phyloP scores from a whole-genome alignment of 768 basidiomycete genomes.

The Rhodocollybia butyracea region DNA sequence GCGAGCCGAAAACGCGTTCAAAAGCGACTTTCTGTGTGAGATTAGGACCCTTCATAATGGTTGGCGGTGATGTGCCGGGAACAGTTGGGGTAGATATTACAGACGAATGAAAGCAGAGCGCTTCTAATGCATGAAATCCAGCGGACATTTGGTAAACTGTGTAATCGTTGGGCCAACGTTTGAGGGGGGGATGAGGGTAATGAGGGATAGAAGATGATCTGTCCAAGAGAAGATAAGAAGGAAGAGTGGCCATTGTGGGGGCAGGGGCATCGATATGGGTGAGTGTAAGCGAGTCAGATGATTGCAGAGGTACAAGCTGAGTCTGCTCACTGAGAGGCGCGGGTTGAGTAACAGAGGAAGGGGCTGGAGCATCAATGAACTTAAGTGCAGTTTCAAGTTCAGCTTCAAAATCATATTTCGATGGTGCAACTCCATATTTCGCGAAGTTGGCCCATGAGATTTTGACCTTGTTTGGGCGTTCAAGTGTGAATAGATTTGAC shows the following conservation, averaged over 20 bases:
- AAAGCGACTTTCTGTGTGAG: constrained; percentile 67
- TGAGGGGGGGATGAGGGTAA: constrained; percentile 60
- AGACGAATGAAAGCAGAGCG: constrained; percentile 17
- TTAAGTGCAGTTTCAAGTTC: no score
- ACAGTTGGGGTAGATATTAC: constrained; percentile 37
- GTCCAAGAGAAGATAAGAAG: not conserved
- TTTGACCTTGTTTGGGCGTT: no score
- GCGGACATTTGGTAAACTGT: constrained; percentile 61
- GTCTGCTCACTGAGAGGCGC: no score
- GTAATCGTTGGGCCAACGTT: constrained; percentile 78
- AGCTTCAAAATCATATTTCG: no score
- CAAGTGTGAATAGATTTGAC: no score
- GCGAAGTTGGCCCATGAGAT: no score
- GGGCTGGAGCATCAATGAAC: no score
- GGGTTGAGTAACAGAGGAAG: no score
- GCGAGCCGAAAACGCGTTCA: constrained; percentile 65
- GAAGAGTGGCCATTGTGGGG: not conserved
- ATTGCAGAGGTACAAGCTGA: no score
- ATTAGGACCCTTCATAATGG: constrained; percentile 7
- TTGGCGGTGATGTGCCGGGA: constrained; percentile 28
- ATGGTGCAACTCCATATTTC: no score
- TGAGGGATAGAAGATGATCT: constrained; percentile 34
- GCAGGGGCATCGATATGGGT: no score
- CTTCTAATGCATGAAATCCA: constrained; percentile 51
- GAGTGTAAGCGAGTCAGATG: no score